Evolutionary conservation across 768 basidiomycete species (phyloP).

Genomic region (Lactifluus pinguis): DNA sequence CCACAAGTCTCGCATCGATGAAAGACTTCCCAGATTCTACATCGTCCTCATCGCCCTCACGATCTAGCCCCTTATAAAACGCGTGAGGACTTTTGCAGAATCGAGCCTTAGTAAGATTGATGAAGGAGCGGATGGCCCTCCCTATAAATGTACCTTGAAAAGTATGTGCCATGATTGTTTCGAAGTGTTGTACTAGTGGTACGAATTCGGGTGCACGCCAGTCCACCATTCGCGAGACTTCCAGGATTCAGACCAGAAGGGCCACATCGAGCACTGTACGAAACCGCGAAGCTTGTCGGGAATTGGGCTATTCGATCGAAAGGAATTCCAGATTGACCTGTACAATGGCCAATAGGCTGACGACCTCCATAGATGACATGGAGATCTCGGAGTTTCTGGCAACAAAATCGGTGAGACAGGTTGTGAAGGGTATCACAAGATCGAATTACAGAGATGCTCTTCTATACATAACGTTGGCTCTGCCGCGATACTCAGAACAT

Average conservation of each 20-base stretch:
- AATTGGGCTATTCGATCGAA: background rate
- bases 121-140: background rate
- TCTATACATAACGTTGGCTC: background rate
- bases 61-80: background rate
- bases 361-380: background rate
- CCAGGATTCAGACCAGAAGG: background rate
- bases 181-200: background rate
- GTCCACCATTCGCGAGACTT: background rate
- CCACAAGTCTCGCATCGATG: background rate
- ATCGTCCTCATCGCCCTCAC: background rate
- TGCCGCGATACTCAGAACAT: background rate
- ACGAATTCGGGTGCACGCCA: slow-evolving; percentile 7
- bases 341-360: slow-evolving; percentile 2
- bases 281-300: background rate
- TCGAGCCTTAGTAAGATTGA: background rate
- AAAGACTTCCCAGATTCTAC: background rate
- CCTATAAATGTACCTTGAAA: slow-evolving; percentile 1
- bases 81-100: background rate
- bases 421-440: background rate
- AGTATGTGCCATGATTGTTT: background rate
- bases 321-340: background rate
- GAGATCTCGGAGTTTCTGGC: background rate
- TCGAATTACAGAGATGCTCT: background rate
- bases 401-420: background rate
- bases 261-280: background rate